A percentile compares a stretch with the other conserved stretches of the same genome.
These are phyloP conservation scores for Schwanniomyces sp. DNA, from an alignment of 805 yeast genomes.

Conservation along the genomic window DNA sequence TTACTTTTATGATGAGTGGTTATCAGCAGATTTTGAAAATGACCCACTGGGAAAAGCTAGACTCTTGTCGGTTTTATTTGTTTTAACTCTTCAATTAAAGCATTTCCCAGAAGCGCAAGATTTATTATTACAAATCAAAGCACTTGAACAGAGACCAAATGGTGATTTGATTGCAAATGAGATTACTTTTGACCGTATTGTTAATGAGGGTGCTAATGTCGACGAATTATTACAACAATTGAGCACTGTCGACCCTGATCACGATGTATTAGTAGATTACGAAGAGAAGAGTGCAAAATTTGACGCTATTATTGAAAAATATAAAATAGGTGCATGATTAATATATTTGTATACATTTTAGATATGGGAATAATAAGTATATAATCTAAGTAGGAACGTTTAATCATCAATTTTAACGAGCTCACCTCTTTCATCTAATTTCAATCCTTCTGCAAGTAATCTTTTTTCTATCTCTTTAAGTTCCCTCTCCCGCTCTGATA, in stretches of 20 bases:
- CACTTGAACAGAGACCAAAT: conserved; percentile 35
- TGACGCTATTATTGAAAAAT: conserved; percentile 67
- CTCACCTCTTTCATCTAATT: conserved; percentile 38
- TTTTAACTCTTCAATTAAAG: conserved; percentile 73
- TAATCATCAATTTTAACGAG: conserved; percentile 26
- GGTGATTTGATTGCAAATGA: conserved; percentile 62
- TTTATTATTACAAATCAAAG: conserved; percentile 43
- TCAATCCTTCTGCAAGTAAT: conserved; percentile 56
- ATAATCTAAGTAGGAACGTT: neutral
- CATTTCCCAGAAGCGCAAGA: conserved; percentile 83
- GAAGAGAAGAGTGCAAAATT: conserved; percentile 63
- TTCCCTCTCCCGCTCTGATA: conserved; percentile 81
- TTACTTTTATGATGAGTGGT: conserved; percentile 79
- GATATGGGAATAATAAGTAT: neutral
- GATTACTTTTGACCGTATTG: conserved; percentile 59
- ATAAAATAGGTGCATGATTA: conserved; percentile 19
- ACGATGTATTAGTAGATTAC: conserved; percentile 57
- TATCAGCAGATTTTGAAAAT: conserved; percentile 47
- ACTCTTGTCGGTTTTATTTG: conserved; percentile 59
- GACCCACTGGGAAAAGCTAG: conserved; percentile 35
- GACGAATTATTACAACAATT: conserved; percentile 48
- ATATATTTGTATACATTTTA: neutral
- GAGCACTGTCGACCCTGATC: conserved; percentile 49
- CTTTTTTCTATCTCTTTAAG: conserved; percentile 77
- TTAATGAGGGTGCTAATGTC: conserved; percentile 41